These are phyloP conservation scores for Hypoxylon sp. DNA, from an alignment of 2,329 filamentous ascomycete species.

Conservation along the genomic window DNA sequence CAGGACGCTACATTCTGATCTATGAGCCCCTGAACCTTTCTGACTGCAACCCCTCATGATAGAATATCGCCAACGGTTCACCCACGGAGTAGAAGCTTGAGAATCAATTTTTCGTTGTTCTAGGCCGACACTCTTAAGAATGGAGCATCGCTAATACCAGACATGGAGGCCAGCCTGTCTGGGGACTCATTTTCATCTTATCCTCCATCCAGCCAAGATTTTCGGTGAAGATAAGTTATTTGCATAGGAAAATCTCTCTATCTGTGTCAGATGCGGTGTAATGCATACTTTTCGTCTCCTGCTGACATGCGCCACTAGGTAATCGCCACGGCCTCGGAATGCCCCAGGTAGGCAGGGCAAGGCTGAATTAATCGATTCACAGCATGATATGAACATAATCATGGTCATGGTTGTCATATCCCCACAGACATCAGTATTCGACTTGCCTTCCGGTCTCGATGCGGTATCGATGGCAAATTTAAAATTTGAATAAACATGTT, in stretches of 20 bases:
- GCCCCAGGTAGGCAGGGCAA: background rate
- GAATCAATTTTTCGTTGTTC: background rate
- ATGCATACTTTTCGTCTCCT: slow-evolving; percentile 10
- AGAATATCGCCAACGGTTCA: background rate
- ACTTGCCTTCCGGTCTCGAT: background rate
- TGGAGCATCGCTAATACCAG: background rate
- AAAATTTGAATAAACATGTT: background rate
- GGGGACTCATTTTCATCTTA: slow-evolving; percentile 1
- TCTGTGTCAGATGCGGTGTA: slow-evolving; percentile 10
- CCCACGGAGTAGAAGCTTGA: background rate
- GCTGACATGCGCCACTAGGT: slow-evolving; percentile 6
- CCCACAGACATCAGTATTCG: slow-evolving; percentile 2
- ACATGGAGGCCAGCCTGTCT: no score
- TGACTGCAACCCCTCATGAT: slow-evolving; percentile 13
- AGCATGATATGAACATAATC: background rate
- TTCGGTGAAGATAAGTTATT: slow-evolving; percentile 25
- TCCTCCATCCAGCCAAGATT: slow-evolving; percentile 3
- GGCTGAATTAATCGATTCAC: slow-evolving; percentile 7
- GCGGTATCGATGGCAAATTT: background rate
- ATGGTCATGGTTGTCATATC: background rate
- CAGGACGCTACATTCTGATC: slow-evolving; percentile 1
- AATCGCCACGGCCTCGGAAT: background rate
- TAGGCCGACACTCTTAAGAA: no score
- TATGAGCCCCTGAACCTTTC: background rate
- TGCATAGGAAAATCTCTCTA: slow-evolving; percentile 5